phyloP scores from a whole-genome alignment of 2,329 filamentous ascomycete genomes.

The Neofusicoccum ribis region DNA sequence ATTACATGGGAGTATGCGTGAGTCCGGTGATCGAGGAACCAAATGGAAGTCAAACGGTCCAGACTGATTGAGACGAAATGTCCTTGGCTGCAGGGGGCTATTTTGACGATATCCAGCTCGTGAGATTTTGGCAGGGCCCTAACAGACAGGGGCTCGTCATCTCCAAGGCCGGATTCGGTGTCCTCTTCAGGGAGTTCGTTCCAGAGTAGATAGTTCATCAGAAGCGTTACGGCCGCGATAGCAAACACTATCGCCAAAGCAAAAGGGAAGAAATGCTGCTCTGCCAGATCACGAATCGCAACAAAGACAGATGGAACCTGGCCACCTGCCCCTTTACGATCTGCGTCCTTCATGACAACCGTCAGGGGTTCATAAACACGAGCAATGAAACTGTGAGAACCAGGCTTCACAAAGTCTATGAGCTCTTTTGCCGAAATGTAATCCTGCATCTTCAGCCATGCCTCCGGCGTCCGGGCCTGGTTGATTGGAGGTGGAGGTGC shows the following conservation, averaged over 20 bases:
- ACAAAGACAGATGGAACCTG: conserved; percentile 54
- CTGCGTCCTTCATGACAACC: conserved; percentile 68
- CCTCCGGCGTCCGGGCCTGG: conserved; percentile 72
- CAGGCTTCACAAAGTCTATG: conserved; percentile 73
- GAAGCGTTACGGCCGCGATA: conserved; percentile 64
- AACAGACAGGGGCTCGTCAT: conserved; percentile 58
- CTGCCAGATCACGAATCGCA: conserved; percentile 47
- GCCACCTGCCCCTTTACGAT: conserved; percentile 59
- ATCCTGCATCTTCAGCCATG: conserved; percentile 76
- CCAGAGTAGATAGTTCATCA: conserved; percentile 75
- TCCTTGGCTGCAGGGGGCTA: conserved; percentile 63
- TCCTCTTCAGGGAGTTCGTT: conserved; percentile 53
- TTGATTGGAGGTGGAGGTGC: conserved; percentile 61
- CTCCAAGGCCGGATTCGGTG: conserved; percentile 48
- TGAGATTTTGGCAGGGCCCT: conserved; percentile 65
- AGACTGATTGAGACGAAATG: conserved; percentile 69
- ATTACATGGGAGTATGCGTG: conserved; percentile 32
- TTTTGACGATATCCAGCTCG: conserved; percentile 66
- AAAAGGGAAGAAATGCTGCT: conserved; percentile 70
- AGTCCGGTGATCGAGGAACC: conserved; percentile 43
- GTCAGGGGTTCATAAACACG: conserved; percentile 73
- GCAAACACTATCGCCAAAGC: conserved; percentile 63
- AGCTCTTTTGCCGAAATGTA: conserved; percentile 76
- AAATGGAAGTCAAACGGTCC: conserved; percentile 67
- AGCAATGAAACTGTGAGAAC: conserved; percentile 69